A percentile compares a stretch with the other conserved stretches of the same genome.
Conservation (phyloP, 495 filamentous ascomycete genomes). For the Tuber melanosporum region DNA sequence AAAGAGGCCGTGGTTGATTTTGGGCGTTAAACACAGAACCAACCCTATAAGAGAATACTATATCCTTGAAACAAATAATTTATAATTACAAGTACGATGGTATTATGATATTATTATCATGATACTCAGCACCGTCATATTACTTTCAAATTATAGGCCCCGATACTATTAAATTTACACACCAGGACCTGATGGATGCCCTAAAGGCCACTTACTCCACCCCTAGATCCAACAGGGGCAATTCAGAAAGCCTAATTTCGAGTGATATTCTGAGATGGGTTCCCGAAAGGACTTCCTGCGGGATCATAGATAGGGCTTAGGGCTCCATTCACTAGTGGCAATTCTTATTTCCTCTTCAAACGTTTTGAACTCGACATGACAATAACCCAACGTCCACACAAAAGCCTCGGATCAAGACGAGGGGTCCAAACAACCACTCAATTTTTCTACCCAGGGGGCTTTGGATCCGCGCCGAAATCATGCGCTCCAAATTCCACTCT, state of each 20-base stretch:
- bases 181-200: not conserved
- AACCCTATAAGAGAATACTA: not conserved
- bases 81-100: not conserved
- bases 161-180: not conserved
- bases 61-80: not conserved
- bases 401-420: not conserved
- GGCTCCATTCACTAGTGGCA: not conserved
- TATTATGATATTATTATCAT: not conserved
- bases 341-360: not conserved
- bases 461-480: not conserved
- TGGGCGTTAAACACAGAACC: not conserved
- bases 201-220: not conserved
- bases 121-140: too few species aligned
- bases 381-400: not conserved
- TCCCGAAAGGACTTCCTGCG: not conserved
- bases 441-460: not conserved
- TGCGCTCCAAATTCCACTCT: not conserved
- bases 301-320: not conserved
- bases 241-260: not conserved
- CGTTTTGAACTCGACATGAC: not conserved
- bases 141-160: not conserved
- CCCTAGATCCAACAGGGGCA: not conserved
- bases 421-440: not conserved
- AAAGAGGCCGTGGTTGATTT: not conserved
- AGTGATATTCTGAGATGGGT: not conserved